Conservation (phyloP, 2,329 filamentous ascomycete species). For the Fragosphaeria purpurea region DNA sequence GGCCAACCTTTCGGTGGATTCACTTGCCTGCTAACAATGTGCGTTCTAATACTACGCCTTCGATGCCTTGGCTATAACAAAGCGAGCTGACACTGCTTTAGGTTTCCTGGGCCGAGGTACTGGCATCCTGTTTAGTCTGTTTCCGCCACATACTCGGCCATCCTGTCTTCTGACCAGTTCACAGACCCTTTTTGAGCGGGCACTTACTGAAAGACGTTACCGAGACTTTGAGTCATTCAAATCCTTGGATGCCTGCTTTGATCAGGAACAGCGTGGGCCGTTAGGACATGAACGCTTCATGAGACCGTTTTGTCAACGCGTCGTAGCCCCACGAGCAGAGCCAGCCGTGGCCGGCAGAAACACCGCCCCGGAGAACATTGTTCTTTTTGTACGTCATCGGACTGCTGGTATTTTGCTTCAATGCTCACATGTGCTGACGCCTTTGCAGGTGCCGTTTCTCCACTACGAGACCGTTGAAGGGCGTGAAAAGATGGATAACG, state of each 20-base stretch:
- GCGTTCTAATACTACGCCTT: conserved; percentile 3
- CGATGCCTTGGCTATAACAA: neutral
- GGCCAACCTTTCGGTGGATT: conserved; percentile 41
- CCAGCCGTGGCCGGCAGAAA: conserved; percentile 18
- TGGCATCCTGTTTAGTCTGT: too few relatives aligned
- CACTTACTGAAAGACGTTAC: conserved; percentile 52
- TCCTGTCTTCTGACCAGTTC: neutral
- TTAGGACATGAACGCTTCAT: conserved; percentile 52
- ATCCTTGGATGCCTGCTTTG: conserved; percentile 49
- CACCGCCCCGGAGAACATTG: conserved; percentile 20
- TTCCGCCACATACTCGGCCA: conserved; percentile 4
- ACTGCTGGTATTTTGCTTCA: conserved; percentile 3
- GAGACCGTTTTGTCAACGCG: conserved; percentile 47
- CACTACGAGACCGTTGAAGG: conserved; percentile 52
- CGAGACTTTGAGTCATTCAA: conserved; percentile 56
- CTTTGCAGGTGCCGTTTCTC: conserved; percentile 50
- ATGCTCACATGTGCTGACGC: conserved; percentile 1
- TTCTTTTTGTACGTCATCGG: conserved; percentile 22
- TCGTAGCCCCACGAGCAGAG: conserved; percentile 18
- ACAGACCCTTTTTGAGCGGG: conserved; percentile 47
- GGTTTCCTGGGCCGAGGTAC: conserved; percentile 50
- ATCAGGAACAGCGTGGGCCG: conserved; percentile 50
- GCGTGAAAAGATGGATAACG: conserved; percentile 45
- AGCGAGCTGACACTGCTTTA: conserved; percentile 14
- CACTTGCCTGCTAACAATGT: conserved; percentile 43